Percentiles rank a stretch among this genome's conserved stretches.
phyloP scores from a whole-genome alignment of 306 rosid genomes.

The Casuarina equisetifolia region DNA sequence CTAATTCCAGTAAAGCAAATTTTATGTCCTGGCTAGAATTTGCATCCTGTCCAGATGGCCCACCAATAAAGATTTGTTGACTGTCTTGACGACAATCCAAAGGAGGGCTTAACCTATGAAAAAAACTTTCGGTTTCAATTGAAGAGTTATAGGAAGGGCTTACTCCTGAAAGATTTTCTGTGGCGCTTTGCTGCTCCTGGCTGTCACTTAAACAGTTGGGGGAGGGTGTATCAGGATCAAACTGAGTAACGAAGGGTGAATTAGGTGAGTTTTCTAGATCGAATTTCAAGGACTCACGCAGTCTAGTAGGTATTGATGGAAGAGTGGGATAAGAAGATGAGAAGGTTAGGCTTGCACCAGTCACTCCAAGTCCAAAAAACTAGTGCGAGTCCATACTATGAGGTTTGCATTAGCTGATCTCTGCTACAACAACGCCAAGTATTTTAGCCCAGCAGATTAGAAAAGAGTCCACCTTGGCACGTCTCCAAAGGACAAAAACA shows the following conservation, averaged over 20 bases:
- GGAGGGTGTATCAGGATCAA: constrained; percentile 53
- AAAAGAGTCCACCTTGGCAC: constrained; percentile 19
- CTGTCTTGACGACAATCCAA: constrained; percentile 33
- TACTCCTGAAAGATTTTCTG: constrained; percentile 53
- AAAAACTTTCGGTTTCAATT: constrained; percentile 45
- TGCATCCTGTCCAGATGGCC: constrained; percentile 41
- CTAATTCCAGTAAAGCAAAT: constrained; percentile 60
- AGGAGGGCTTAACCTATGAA: constrained; percentile 37
- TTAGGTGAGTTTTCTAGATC: constrained; percentile 66
- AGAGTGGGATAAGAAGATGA: constrained; percentile 51
- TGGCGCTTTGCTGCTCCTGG: constrained; percentile 62
- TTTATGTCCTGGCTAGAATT: constrained; percentile 42
- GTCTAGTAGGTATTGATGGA: constrained; percentile 52
- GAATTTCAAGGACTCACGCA: constrained; percentile 61
- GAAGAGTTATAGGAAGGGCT: constrained; percentile 56
- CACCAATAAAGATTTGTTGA: constrained; percentile 40
- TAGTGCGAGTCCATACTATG: constrained; percentile 77
- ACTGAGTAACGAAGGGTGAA: constrained; percentile 53
- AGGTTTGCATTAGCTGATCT: constrained; percentile 42
- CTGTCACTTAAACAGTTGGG: constrained; percentile 49
- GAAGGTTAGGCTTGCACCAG: constrained; percentile 55
- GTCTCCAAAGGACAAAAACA: background rate
- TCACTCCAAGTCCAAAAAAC: constrained; percentile 48
- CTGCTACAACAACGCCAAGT: constrained; percentile 10
- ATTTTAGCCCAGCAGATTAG: constrained; percentile 11